A percentile compares a stretch with the other conserved stretches of the same genome.
Conservation (phyloP, 2,329 filamentous ascomycete species). For the Aspergillus nomiae region DNA sequence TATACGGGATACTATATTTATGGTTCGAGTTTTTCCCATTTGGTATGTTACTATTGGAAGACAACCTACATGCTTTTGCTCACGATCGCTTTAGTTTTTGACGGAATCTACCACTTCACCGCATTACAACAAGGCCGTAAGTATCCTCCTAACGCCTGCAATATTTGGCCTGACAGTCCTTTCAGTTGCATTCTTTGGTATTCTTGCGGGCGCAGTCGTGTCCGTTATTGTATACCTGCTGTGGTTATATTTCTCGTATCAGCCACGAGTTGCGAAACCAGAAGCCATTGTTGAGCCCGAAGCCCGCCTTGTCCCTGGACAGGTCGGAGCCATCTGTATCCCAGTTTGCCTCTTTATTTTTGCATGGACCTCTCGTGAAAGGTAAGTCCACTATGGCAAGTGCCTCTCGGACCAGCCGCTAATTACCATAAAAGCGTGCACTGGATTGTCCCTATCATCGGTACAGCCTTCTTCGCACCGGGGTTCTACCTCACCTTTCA, state of each 20-base stretch:
- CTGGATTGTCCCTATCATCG: conserved; percentile 53
- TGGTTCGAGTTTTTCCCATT: conserved; percentile 25
- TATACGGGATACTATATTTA: conserved; percentile 22
- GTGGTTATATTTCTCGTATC: conserved; percentile 17
- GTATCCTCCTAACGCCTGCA: not conserved
- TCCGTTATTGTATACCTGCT: conserved; percentile 12
- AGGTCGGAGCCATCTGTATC: conserved; percentile 18
- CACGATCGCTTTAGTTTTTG: conserved; percentile 9
- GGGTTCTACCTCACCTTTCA: conserved; percentile 22
- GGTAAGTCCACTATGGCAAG: not conserved
- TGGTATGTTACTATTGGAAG: conserved; percentile 6
- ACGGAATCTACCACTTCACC: conserved; percentile 15
- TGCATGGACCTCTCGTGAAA: conserved; percentile 19
- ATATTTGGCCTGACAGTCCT: not conserved
- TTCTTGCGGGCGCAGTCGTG: conserved; percentile 11
- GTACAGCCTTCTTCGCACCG: conserved; percentile 49
- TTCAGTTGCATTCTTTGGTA: conserved; percentile 17
- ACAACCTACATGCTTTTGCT: not conserved
- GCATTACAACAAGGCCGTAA: conserved; percentile 12
- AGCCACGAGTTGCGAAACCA: conserved; percentile 6
- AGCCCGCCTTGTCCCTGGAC: conserved; percentile 16
- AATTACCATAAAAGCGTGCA: conserved; percentile 33
- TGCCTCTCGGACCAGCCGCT: conserved; percentile 28
- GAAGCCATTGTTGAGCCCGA: conserved; percentile 12
- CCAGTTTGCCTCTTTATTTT: conserved; percentile 20